These are phyloP conservation scores for Nigrograna mackinnonii DNA, from an alignment of 2,329 filamentous ascomycete species.

Conservation along the genomic window DNA sequence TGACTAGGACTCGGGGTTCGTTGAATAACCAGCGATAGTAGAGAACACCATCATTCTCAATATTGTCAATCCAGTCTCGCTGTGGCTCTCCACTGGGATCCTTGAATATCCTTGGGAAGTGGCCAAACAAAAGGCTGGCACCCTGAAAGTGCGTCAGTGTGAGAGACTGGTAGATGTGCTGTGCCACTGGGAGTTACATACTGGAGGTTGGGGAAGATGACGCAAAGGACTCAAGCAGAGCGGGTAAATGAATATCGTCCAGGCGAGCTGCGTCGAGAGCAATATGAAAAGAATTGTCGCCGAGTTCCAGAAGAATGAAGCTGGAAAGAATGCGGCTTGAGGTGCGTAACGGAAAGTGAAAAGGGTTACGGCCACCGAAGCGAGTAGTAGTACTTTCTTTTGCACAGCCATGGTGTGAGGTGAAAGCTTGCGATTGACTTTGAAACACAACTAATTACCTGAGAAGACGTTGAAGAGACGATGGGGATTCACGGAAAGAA, in stretches of 20 bases:
- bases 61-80: slow-evolving; percentile 54
- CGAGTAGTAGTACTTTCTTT: slow-evolving; percentile 29
- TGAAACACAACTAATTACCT: too few relatives aligned
- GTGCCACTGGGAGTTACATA: slow-evolving; percentile 41
- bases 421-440: too few relatives aligned
- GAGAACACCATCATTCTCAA: slow-evolving; percentile 60
- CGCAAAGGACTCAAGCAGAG: slow-evolving; percentile 61
- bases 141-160: slow-evolving; percentile 17
- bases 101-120: slow-evolving; percentile 45
- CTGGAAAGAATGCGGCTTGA: slow-evolving; percentile 27
- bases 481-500: too few relatives aligned
- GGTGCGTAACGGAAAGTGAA: slow-evolving; percentile 37
- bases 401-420: slow-evolving; percentile 26
- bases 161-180: too few relatives aligned
- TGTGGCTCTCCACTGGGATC: slow-evolving; percentile 50
- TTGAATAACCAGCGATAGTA: slow-evolving; percentile 55
- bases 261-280: slow-evolving; percentile 41
- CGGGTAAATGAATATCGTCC: slow-evolving; percentile 59
- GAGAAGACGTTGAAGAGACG: too few relatives aligned
- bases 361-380: slow-evolving; percentile 26
- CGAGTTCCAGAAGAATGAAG: slow-evolving; percentile 43
- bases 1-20: slow-evolving; percentile 48
- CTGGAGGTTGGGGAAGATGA: slow-evolving; percentile 58
- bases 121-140: slow-evolving; percentile 42
- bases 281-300: slow-evolving; percentile 44